These are phyloP conservation scores for Thalassiosira livingstoniorum DNA, from an alignment of 352 stramenopile genomes.

Conservation along the genomic window DNA sequence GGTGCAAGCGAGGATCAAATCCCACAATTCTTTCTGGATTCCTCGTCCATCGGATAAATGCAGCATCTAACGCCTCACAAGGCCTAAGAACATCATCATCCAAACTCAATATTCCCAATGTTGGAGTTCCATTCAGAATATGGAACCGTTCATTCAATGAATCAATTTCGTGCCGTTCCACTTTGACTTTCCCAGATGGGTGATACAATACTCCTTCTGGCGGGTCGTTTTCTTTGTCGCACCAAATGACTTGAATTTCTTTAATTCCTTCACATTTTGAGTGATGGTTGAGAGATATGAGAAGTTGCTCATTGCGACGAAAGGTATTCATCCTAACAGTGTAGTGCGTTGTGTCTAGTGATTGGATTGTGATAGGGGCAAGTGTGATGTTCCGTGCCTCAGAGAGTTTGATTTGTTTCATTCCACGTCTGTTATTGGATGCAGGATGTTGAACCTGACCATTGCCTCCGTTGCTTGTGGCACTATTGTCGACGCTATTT, in stretches of 20 bases:
- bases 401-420: too few relatives aligned
- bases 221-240: slow-evolving; percentile 61
- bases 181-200: slow-evolving; percentile 61
- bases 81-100: slow-evolving; percentile 83
- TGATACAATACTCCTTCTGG: slow-evolving; percentile 51
- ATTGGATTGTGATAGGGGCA: neutral
- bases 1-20: too few relatives aligned
- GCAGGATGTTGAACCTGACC: too few relatives aligned
- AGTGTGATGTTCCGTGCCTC: slow-evolving; percentile 40
- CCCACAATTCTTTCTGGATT: slow-evolving; percentile 80
- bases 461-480: too few relatives aligned
- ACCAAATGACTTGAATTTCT: slow-evolving; percentile 85
- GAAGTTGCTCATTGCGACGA: slow-evolving; percentile 74
- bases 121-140: slow-evolving; percentile 65
- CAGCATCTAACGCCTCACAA: slow-evolving; percentile 80
- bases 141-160: slow-evolving; percentile 82
- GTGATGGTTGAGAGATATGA: slow-evolving; percentile 73
- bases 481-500: too few relatives aligned
- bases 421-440: too few relatives aligned
- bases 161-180: slow-evolving; percentile 79
- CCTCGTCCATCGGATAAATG: slow-evolving; percentile 80
- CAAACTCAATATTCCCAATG: slow-evolving; percentile 78
- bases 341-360: slow-evolving; percentile 69
- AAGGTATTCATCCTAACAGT: slow-evolving; percentile 86
- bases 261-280: slow-evolving; percentile 68